These are phyloP conservation scores for Phaeosphaeriaceae sp. DNA, from an alignment of 2,329 filamentous ascomycete genomes.

Conservation along the genomic window DNA sequence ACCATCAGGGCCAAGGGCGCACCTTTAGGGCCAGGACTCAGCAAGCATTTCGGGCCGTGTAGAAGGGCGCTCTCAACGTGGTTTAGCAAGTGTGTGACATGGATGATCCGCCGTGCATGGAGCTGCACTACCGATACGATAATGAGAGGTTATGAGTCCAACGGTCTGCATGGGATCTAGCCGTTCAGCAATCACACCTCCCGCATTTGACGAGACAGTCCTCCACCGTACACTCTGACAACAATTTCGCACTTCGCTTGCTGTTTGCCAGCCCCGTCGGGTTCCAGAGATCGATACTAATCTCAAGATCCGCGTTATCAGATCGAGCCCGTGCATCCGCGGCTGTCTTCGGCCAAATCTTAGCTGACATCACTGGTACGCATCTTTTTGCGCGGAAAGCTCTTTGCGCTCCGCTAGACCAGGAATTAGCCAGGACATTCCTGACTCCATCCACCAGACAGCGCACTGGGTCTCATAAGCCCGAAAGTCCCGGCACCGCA, in stretches of 20 bases:
- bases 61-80: background rate
- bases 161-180: background rate
- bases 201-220: background rate
- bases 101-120: background rate
- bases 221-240: background rate
- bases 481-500: background rate
- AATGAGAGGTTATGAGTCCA: background rate
- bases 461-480: background rate
- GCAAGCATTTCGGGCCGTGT: background rate
- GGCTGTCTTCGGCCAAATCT: conserved; percentile 1
- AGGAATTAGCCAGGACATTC: background rate
- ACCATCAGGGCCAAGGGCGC: too few species aligned
- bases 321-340: background rate
- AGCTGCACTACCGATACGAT: background rate
- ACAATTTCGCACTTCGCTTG: background rate
- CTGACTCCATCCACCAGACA: background rate
- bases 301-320: background rate
- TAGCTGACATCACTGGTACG: conserved; percentile 1
- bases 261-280: background rate
- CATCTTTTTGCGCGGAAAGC: background rate
- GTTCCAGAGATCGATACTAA: background rate
- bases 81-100: background rate
- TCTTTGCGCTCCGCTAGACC: conserved; percentile 1
- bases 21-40: too few species aligned
- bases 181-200: background rate